A percentile compares a stretch with the other conserved stretches of the same genome.
phyloP scores from a whole-genome alignment of 495 filamentous ascomycete species.

The Daldinia vernicosa region DNA sequence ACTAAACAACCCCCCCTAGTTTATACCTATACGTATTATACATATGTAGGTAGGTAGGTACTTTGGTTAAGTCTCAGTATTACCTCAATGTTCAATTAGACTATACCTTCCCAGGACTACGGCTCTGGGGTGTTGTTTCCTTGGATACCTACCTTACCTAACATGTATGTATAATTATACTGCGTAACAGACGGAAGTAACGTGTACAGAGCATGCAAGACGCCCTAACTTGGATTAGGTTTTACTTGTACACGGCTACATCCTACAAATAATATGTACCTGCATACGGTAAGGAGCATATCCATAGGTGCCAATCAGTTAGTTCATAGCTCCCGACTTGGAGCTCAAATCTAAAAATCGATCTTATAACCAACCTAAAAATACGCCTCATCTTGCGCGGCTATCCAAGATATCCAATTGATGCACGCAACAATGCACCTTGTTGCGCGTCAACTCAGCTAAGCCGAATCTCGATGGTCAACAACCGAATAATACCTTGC shows the following conservation, averaged over 20 bases:
- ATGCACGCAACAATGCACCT: constrained; percentile 10
- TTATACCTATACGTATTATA: no score
- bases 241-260: constrained; percentile 6
- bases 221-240: constrained; percentile 11
- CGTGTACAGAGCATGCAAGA: constrained; percentile 26
- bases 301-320: constrained; percentile 9
- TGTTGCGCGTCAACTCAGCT: constrained; percentile 20
- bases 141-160: no score
- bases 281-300: constrained; percentile 18
- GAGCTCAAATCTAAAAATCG: constrained; percentile 21
- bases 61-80: constrained; percentile 6
- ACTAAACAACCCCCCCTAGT: constrained; percentile 3
- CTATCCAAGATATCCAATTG: constrained; percentile 15
- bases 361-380: constrained; percentile 19
- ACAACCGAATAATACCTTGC: constrained; percentile 5
- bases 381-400: constrained; percentile 19
- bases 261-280: constrained; percentile 2
- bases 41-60: constrained; percentile 9
- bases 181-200: constrained; percentile 16
- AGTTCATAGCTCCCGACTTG: background rate
- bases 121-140: background rate
- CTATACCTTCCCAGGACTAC: constrained; percentile 3
- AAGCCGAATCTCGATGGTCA: constrained; percentile 14
- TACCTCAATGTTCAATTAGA: constrained; percentile 11
- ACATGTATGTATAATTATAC: constrained; percentile 3